Evolutionary conservation across 495 filamentous ascomycete species (phyloP).

Genomic region (Staphylotrichum longicolle): DNA sequence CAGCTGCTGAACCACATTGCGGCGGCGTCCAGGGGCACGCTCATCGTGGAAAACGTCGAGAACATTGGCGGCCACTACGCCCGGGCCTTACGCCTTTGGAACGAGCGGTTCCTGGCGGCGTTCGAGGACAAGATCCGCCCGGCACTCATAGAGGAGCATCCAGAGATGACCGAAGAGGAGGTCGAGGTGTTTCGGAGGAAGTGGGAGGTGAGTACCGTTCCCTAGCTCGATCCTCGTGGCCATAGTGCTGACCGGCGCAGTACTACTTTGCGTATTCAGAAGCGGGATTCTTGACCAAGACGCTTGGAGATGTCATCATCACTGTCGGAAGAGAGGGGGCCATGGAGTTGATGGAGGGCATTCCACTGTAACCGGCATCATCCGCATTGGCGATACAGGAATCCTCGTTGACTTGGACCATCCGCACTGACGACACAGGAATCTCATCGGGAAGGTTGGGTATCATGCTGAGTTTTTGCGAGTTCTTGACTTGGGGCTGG

Average conservation of each 20-base stretch:
- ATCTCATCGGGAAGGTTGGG: slow-evolving; percentile 5
- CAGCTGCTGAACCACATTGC: slow-evolving; percentile 61
- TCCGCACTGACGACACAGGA: neutral
- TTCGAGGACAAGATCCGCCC: slow-evolving; percentile 58
- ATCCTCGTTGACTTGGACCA: no score
- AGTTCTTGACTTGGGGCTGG: no score
- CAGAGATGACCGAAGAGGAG: slow-evolving; percentile 54
- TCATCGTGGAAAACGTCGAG: slow-evolving; percentile 61
- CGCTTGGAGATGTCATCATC: slow-evolving; percentile 68
- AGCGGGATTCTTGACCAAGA: slow-evolving; percentile 67
- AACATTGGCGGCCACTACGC: slow-evolving; percentile 72
- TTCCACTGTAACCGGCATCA: slow-evolving; percentile 49
- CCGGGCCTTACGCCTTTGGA: slow-evolving; percentile 65
- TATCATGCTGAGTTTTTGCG: neutral
- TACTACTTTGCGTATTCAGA: slow-evolving; percentile 76
- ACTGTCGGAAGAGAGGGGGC: slow-evolving; percentile 64
- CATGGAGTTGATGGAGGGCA: slow-evolving; percentile 63
- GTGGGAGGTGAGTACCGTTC: slow-evolving; percentile 55
- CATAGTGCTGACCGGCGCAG: slow-evolving; percentile 33
- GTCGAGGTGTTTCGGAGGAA: slow-evolving; percentile 65
- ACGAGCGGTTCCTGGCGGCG: slow-evolving; percentile 58
- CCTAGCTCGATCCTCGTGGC: neutral
- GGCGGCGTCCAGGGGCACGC: slow-evolving; percentile 52
- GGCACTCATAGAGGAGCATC: slow-evolving; percentile 52
- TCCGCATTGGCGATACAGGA: neutral